Conservation (phyloP, 805 yeast species). For the Kluyveromyces nonfermentans region DNA sequence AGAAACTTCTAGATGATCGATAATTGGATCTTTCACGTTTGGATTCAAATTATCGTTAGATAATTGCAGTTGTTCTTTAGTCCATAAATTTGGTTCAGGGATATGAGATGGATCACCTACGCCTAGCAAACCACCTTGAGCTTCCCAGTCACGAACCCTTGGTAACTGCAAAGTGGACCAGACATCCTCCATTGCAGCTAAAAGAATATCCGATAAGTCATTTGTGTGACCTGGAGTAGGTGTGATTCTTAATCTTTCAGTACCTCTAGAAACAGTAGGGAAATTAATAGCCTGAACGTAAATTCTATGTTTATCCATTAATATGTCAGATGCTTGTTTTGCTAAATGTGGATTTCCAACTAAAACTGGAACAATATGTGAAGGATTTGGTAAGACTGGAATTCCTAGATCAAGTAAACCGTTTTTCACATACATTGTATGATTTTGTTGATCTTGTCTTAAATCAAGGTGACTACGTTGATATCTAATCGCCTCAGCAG, state of each 20-base stretch:
- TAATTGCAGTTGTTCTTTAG: constrained; percentile 63
- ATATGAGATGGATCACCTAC: constrained; percentile 54
- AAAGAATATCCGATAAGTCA: constrained; percentile 64
- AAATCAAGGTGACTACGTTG: constrained; percentile 70
- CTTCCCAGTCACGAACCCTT: constrained; percentile 69
- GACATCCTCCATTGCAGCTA: constrained; percentile 71
- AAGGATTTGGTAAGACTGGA: constrained; percentile 95
- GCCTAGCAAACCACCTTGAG: constrained; percentile 82
- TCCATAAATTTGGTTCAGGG: constrained; percentile 70
- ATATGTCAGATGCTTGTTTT: constrained; percentile 80
- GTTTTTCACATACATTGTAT: constrained; percentile 77
- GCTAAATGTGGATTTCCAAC: constrained; percentile 94
- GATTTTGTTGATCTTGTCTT: constrained; percentile 75
- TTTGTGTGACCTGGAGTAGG: constrained; percentile 95
- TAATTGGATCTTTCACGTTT: constrained; percentile 55
- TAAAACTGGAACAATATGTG: constrained; percentile 92
- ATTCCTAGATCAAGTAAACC: constrained; percentile 62
- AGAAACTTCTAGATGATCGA: constrained; percentile 57
- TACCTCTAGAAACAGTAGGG: constrained; percentile 95
- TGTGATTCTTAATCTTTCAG: constrained; percentile 94
- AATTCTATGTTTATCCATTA: constrained; percentile 74
- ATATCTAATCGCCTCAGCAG: constrained; percentile 75
- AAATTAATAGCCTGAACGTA: constrained; percentile 97
- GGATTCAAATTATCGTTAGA: constrained; percentile 54
- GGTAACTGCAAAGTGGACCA: constrained; percentile 67